Evolutionary conservation across 2,329 filamentous ascomycete species (phyloP), one percentile per base, ranked within the genome.

Genomic region (Capronia coronata): DNA sequence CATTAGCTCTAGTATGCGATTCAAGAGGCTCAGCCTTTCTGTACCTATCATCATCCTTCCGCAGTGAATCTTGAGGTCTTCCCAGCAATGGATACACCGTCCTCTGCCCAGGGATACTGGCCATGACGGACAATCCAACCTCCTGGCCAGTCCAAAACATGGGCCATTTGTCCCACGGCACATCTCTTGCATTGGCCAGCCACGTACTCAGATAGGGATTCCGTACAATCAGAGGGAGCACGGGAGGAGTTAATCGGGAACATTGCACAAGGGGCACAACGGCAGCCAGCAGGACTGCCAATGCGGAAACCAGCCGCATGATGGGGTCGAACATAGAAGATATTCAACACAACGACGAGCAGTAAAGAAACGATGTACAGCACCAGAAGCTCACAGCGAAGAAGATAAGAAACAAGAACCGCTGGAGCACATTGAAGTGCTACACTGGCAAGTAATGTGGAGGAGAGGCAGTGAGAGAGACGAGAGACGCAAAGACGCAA

Each of bases 161-260:
- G 19, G 88, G 88, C 88, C 88, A 94, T 68, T 80, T 78, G 46
- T 80, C 77, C 87, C 87, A 94, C 1, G 88, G 88, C 39, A 76
- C 75, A 48, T 84, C 77, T 58, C 88, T 77, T 34, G 87, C 86
- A 65, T 78, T 76, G 41, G 75, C 61, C 35, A 84, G 72, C 83
- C 84, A 87, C 11, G 80, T 78, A 62, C 79, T 87, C 13, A 90
- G 67, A 59, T 90, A 91, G 0, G 86, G 86, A 8, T 81, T 84
- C 54, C 79, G 81, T 38, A 90, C 86, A 37, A 84, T 84, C 27
- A 91, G 67, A 10, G 86, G 86, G 22, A 86, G 72, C 1, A 84
- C 76, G 13, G 84, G 84, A 48, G 79, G 79, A n/a, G 59, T 61
- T 49, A 61, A 43, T 13, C 57, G 49, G 21, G 57, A 59, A 27